A percentile compares a stretch with the other conserved stretches of the same genome.
Evolutionary conservation across 1,284 basidiomycete genomes (phyloP).

Genomic region (Cryptococcus sp.): DNA sequence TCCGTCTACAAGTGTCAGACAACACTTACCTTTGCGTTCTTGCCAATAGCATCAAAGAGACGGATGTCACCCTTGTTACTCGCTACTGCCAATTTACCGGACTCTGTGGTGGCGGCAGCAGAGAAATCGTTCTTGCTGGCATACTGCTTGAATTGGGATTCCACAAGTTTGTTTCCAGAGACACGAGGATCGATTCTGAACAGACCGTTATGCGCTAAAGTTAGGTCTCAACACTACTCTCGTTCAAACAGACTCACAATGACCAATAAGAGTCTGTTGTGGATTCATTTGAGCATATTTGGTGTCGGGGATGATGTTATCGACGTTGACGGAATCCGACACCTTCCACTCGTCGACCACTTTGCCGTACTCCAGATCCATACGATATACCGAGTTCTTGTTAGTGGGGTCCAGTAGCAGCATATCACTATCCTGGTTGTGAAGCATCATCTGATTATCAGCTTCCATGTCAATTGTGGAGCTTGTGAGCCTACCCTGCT

Average conservation of each 20-base stretch:
- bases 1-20: background rate
- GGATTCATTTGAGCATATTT: constrained; percentile 94
- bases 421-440: constrained; percentile 96
- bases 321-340: constrained; percentile 77
- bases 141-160: constrained; percentile 95
- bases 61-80: constrained; percentile 96
- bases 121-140: constrained; percentile 93
- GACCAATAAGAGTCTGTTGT: constrained; percentile 87
- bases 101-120: constrained; percentile 80
- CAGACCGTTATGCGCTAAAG: constrained; percentile 79
- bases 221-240: background rate
- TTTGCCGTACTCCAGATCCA: constrained; percentile 95
- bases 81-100: constrained; percentile 85
- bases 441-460: constrained; percentile 79
- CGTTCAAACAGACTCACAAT: constrained; percentile 33
- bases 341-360: constrained; percentile 99
- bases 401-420: constrained; percentile 82
- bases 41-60: constrained; percentile 92
- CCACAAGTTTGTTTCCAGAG: constrained; percentile 86
- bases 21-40: constrained; percentile 74
- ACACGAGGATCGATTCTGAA: constrained; percentile 96
- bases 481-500: constrained; percentile 60
- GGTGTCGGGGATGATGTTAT: constrained; percentile 84
- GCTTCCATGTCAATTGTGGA: constrained; percentile 2
- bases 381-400: constrained; percentile 78